Base-by-base conservation (phyloP, 129 eudicot genomes). In the Lactuca saligna region DNA sequence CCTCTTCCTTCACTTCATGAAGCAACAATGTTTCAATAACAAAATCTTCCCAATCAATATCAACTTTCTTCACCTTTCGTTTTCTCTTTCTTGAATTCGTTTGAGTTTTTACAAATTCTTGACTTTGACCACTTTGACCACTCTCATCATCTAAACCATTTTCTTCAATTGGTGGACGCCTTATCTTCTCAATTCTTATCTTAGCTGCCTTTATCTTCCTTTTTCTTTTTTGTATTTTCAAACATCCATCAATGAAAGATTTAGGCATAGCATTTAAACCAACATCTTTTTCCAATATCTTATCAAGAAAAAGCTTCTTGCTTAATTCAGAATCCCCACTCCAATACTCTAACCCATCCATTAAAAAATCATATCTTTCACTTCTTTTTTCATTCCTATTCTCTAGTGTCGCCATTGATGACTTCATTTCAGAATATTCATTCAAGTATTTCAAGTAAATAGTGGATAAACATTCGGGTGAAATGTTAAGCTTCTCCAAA, bases 11-110 rank as follows among this genome's bases (percentile, higher is more conserved):
- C 53, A 88, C 93, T 35, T 56, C 70, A 74, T 85, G 96, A 60
- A 91, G 90, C 46, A 88, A 70, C 17, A 91, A 83, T 17, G 93
- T 88, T 81, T 91, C 96, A 71, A 91, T 85, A 9, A 85, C 83
- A 76, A 91, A 81, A 80, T 88, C 96, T 78, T 91, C 94, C 96
- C 88, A 83, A 63, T 88, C 91, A 39, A 61, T 78, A 68, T 74
- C 84, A 15, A 46, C 69, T 61, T 76, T 54, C 53, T 25, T 35
- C 55, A 60, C 81, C 71, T 70, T 73, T 39, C 73, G 55, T 41
- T 72, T 90, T 55, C 64, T 65, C 74, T 81, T 82, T 51, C 57
- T 57, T 32, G 61, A 16, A 12, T 57, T 69, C 50, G 61, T 77
- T 39, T 41, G 41, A 55, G 37, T 38, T 1, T 60, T 50, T 31